These are phyloP conservation scores for Pontederia crassipes DNA, from an alignment of 176 grass and related monocot genomes.

Conservation along the genomic window DNA sequence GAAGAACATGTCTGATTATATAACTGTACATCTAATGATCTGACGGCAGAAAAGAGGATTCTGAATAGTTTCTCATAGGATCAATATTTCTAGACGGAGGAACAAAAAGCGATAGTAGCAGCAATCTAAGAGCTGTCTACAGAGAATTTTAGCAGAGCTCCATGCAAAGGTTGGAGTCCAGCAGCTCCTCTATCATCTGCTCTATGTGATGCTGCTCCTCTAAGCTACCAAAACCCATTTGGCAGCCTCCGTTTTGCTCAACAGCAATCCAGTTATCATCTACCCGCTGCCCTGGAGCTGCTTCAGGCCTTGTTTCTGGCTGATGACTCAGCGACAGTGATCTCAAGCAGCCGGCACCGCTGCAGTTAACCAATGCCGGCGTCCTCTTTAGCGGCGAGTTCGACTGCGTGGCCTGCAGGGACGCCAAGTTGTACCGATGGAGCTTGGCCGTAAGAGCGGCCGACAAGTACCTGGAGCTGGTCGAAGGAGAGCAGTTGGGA, in stretches of 20 bases:
- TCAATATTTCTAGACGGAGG: too few relatives aligned
- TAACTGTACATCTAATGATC: background rate
- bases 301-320: background rate
- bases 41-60: too few relatives aligned
- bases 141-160: background rate
- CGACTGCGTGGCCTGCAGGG: background rate
- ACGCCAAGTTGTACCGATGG: conserved; percentile 1
- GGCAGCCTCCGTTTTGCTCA: background rate
- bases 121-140: background rate
- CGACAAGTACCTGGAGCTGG: background rate
- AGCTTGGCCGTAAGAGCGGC: conserved; percentile 3
- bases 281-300: background rate
- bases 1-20: background rate
- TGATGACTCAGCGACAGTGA: background rate
- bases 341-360: background rate
- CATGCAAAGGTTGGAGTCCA: conserved; percentile 1
- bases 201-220: conserved; percentile 4
- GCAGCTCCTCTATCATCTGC: conserved; percentile 19
- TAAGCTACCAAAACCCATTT: background rate
- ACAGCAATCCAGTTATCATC: background rate
- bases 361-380: background rate
- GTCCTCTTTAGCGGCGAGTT: too few relatives aligned
- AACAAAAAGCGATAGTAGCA: background rate
- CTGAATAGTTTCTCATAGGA: too few relatives aligned
- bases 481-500: background rate